These are phyloP conservation scores for Diaporthe destruens DNA, from an alignment of 2,329 filamentous ascomycete genomes.

Conservation along the genomic window DNA sequence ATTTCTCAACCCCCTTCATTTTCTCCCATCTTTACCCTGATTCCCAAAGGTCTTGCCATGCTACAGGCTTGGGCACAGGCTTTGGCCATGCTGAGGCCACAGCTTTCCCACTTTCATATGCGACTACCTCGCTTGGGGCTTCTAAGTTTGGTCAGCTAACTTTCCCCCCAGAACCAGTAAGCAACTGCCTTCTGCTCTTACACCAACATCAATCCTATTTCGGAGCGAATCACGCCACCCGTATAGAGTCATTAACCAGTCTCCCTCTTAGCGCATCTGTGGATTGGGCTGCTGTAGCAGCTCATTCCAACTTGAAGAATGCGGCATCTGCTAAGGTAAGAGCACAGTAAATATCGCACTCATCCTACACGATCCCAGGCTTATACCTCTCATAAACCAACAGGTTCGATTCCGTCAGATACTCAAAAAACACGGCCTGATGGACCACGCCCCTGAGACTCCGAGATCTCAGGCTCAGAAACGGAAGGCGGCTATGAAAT, in stretches of 20 bases:
- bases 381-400: not conserved
- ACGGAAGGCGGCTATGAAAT: not conserved
- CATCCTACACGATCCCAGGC: not conserved
- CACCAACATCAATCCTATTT: not conserved
- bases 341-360: not conserved
- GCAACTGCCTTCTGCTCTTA: not conserved
- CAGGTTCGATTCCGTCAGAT: slow-evolving; percentile 40
- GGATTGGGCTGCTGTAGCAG: slow-evolving; percentile 31
- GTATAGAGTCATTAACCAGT: not conserved
- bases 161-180: not conserved
- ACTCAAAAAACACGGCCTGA: slow-evolving; percentile 30
- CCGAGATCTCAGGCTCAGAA: slow-evolving; percentile 6
- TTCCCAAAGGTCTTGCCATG: not conserved
- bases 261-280: not conserved
- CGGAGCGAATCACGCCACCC: not conserved
- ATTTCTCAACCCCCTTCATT: not conserved
- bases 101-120: not conserved
- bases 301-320: slow-evolving; percentile 37
- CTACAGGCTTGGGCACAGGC: not conserved
- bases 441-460: not conserved
- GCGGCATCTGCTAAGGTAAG: slow-evolving; percentile 33
- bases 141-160: not conserved
- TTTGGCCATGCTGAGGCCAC: not conserved
- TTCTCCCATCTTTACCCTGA: not conserved
- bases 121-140: not conserved